These are phyloP conservation scores for Paraurostyla sp. DNA, from an alignment of 73 alveolate species.

Conservation along the genomic window DNA sequence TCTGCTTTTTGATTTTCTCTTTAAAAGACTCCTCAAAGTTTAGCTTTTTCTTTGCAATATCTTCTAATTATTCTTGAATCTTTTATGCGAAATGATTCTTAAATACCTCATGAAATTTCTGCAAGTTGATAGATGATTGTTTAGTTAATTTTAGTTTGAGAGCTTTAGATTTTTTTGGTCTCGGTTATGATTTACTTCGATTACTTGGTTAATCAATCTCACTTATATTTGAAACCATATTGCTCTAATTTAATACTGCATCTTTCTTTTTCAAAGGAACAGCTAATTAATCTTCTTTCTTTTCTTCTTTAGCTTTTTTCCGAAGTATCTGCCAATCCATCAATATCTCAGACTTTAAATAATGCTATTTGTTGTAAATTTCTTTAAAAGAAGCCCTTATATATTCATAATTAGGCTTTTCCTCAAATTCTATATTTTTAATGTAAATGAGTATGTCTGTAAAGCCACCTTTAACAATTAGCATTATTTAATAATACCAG, in stretches of 20 bases:
- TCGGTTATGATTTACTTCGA: neutral
- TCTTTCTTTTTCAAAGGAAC: too few species aligned
- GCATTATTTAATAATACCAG: slow-evolving; percentile 74
- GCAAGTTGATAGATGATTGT: neutral
- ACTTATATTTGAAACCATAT: neutral
- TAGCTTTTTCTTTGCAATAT: neutral
- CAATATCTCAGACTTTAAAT: neutral
- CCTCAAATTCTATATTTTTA: slow-evolving; percentile 89
- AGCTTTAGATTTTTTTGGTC: neutral
- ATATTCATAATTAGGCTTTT: slow-evolving; percentile 92
- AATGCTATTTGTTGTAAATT: neutral
- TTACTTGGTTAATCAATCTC: neutral
- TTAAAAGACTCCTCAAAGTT: neutral
- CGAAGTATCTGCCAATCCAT: slow-evolving; percentile 37
- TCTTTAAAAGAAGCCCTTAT: slow-evolving; percentile 62
- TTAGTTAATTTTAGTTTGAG: neutral
- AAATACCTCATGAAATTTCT: neutral
- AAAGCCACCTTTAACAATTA: slow-evolving; percentile 70
- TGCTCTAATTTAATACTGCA: neutral
- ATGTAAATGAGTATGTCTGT: slow-evolving; percentile 42
- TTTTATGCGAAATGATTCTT: slow-evolving; percentile 1
- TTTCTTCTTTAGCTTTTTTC: slow-evolving; percentile 22
- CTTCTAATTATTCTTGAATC: neutral
- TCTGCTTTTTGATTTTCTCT: neutral
- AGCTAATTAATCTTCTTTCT: neutral